These are phyloP conservation scores for Rhizoctonia solani DNA, from an alignment of 1,284 basidiomycete species.

Conservation along the genomic window DNA sequence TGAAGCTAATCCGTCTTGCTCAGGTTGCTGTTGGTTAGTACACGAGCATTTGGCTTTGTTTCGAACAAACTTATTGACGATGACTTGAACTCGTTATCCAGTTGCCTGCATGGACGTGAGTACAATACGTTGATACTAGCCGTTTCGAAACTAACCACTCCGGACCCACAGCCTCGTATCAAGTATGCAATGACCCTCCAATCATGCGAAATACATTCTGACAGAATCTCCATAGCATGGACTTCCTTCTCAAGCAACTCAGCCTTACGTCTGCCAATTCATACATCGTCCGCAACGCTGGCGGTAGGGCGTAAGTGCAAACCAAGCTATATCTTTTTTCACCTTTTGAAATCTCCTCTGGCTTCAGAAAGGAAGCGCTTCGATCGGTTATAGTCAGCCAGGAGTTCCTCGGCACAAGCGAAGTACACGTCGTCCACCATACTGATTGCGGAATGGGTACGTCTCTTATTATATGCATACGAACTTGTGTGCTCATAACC, in stretches of 20 bases:
- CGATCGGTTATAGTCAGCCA: conserved; percentile 36
- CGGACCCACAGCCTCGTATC: neutral
- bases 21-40: neutral
- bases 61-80: neutral
- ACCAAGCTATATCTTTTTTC: neutral
- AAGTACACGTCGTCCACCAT: conserved; percentile 36
- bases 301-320: conserved; percentile 34
- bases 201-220: neutral
- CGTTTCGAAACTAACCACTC: too few species aligned
- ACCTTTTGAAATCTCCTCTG: neutral
- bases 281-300: conserved; percentile 37
- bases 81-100: neutral
- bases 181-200: neutral
- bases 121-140: neutral
- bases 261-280: neutral
- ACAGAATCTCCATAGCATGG: neutral
- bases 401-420: conserved; percentile 35
- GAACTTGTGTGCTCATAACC: neutral
- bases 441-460: neutral
- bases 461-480: neutral
- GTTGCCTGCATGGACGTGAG: neutral
- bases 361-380: conserved; percentile 33
- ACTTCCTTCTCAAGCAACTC: neutral
- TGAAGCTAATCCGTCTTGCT: neutral
- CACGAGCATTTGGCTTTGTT: neutral